These are phyloP conservation scores for Suillus cothurnatus DNA, from an alignment of 768 basidiomycete species.

Conservation along the genomic window DNA sequence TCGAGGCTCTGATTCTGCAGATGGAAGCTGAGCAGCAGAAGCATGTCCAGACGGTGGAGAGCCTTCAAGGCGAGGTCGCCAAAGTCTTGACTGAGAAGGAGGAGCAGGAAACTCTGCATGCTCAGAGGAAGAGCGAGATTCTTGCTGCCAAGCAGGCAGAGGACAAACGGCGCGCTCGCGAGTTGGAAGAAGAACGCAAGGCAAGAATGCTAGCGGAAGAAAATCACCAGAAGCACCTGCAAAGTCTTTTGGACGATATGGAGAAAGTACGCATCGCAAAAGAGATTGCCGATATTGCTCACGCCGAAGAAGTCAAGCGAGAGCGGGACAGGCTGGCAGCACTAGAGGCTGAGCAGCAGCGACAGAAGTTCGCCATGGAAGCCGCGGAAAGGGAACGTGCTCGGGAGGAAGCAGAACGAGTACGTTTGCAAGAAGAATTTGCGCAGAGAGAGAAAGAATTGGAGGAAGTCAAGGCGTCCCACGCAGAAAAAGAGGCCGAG, in stretches of 20 bases:
- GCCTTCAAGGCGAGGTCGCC: slow-evolving; percentile 31
- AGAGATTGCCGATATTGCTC: slow-evolving; percentile 23
- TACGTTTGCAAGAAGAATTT: slow-evolving; percentile 31
- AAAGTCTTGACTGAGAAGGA: slow-evolving; percentile 31
- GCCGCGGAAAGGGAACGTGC: slow-evolving; percentile 28
- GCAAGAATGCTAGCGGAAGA: slow-evolving; percentile 29
- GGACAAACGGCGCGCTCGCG: slow-evolving; percentile 30
- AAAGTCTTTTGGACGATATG: slow-evolving; percentile 29
- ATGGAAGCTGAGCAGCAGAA: slow-evolving; percentile 30
- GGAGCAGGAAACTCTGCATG: slow-evolving; percentile 29
- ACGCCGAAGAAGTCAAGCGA: slow-evolving; percentile 25
- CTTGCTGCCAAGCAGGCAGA: slow-evolving; percentile 26
- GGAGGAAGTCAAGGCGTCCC: slow-evolving; percentile 25
- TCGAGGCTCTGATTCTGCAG: slow-evolving; percentile 27
- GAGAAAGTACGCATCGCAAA: slow-evolving; percentile 25
- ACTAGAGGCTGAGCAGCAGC: slow-evolving; percentile 31
- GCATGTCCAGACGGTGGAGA: slow-evolving; percentile 20
- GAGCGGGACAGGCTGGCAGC: slow-evolving; percentile 34
- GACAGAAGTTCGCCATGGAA: slow-evolving; percentile 23
- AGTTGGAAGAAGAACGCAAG: slow-evolving; percentile 34
- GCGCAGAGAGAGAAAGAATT: slow-evolving; percentile 28
- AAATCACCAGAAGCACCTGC: slow-evolving; percentile 33
- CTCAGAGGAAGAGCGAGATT: slow-evolving; percentile 30
- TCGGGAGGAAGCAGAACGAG: slow-evolving; percentile 31
- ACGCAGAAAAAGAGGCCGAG: slow-evolving; percentile 29